Evolutionary conservation across 257 asterid genomes (phyloP).

Genomic region (Solanum stenotomum): DNA sequence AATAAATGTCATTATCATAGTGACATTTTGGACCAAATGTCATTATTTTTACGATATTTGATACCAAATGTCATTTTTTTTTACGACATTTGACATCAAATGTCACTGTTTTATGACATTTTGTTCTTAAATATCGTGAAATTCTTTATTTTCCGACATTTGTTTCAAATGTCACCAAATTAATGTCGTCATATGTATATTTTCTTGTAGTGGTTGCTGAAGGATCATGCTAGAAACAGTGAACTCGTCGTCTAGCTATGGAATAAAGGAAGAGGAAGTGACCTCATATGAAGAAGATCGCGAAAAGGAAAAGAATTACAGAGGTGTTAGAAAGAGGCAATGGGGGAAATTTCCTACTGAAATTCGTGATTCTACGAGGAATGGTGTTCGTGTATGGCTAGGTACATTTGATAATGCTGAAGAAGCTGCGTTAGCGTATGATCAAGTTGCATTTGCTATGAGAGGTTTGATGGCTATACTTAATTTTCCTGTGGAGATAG

Average conservation of each 20-base stretch:
- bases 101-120: too few species aligned
- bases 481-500: conserved; percentile 67
- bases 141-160: too few species aligned
- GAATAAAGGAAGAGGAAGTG: conserved; percentile 44
- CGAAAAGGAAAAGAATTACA: conserved; percentile 24
- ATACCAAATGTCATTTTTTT: too few species aligned
- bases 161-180: too few species aligned
- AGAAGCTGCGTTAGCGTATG: conserved; percentile 60
- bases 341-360: conserved; percentile 88
- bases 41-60: too few species aligned
- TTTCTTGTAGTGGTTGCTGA: conserved; percentile 6
- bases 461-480: conserved; percentile 65
- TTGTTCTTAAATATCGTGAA: too few species aligned
- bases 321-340: conserved; percentile 72
- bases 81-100: too few species aligned
- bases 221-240: conserved; percentile 5
- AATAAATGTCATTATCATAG: too few species aligned
- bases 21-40: too few species aligned
- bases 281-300: conserved; percentile 6
- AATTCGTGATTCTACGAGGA: conserved; percentile 71
- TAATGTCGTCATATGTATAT: too few species aligned
- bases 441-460: conserved; percentile 22
- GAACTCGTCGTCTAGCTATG: background rate
- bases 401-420: conserved; percentile 82
- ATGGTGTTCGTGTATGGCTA: conserved; percentile 71